A percentile compares a stretch with the other conserved stretches of the same genome.
phyloP scores from a whole-genome alignment of 2,329 filamentous ascomycete species.

The Aspergillus calidoustus region DNA sequence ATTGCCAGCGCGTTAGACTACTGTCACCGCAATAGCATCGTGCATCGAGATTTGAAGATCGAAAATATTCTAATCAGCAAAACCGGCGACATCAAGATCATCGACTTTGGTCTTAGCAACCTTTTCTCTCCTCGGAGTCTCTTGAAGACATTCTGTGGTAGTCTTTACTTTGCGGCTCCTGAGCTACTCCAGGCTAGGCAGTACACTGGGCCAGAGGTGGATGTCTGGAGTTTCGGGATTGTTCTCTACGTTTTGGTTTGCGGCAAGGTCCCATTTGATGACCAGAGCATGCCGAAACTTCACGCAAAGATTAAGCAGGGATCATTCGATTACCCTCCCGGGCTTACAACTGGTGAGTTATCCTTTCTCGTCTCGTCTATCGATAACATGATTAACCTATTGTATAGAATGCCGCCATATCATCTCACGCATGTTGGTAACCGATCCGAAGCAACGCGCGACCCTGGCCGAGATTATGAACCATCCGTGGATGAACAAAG shows the following conservation, averaged over 20 bases:
- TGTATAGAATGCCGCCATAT: constrained; percentile 84
- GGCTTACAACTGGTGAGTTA: constrained; percentile 80
- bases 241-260: constrained; percentile 96
- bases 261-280: constrained; percentile 97
- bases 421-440: constrained; percentile 93
- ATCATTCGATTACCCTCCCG: constrained; percentile 90
- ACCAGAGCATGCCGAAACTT: constrained; percentile 97
- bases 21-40: constrained; percentile 96
- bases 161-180: constrained; percentile 95
- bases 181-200: constrained; percentile 91
- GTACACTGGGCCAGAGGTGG: constrained; percentile 95
- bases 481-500: constrained; percentile 95
- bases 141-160: constrained; percentile 96
- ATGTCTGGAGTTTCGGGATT: constrained; percentile 98
- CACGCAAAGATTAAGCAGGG: constrained; percentile 99
- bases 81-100: constrained; percentile 98
- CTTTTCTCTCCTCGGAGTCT: constrained; percentile 84
- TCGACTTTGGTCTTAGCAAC: constrained; percentile 97
- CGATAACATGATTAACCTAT: constrained; percentile 40
- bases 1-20: constrained; percentile 97
- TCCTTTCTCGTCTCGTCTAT: neutral
- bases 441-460: constrained; percentile 84
- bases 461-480: constrained; percentile 89
- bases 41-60: constrained; percentile 96
- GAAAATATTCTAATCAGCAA: constrained; percentile 99